Percentiles rank a stretch among this genome's conserved stretches.
Evolutionary conservation across 2,329 filamentous ascomycete species (phyloP).

Genomic region (Bipolaris bicolor): DNA sequence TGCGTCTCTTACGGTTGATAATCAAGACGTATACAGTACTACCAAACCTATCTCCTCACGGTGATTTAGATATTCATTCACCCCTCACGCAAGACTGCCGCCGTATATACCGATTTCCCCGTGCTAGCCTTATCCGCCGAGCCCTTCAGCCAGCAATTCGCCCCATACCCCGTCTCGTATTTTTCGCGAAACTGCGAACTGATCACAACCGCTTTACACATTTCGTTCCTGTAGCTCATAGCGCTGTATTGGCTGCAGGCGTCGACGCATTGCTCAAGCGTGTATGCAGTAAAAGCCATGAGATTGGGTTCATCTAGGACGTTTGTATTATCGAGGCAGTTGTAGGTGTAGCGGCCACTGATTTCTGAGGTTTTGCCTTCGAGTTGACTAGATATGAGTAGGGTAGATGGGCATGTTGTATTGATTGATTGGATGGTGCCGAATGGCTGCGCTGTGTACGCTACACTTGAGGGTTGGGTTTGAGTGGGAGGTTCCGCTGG

Average conservation of each 20-base stretch:
- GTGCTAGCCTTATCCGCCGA: not conserved
- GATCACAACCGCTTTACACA: conserved; percentile 5
- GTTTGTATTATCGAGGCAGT: conserved; percentile 11
- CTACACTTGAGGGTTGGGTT: not conserved
- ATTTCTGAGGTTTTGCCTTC: conserved; percentile 5
- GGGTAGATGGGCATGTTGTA: conserved; percentile 5
- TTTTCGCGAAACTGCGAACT: not conserved
- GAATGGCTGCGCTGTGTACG: conserved; percentile 2
- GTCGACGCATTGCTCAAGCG: conserved; percentile 11
- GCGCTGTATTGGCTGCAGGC: conserved; percentile 14
- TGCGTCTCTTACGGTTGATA: too few species aligned
- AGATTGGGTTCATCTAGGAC: conserved; percentile 2
- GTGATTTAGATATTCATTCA: not conserved
- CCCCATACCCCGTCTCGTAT: conserved; percentile 3
- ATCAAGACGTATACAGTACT: too few species aligned
- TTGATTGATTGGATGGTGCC: conserved; percentile 8
- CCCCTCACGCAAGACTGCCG: conserved; percentile 1
- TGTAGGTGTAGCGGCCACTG: conserved; percentile 8
- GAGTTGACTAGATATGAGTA: conserved; percentile 3
- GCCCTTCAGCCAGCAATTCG: conserved; percentile 12
- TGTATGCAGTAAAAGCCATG: conserved; percentile 12
- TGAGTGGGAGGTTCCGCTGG: not conserved
- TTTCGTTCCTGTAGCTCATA: not conserved
- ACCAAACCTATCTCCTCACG: too few species aligned
- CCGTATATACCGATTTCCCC: conserved; percentile 1